Evolutionary conservation across 2,329 filamentous ascomycete species (phyloP), one percentile per base, ranked within the genome.

Genomic region (Hypocrella siamensis): DNA sequence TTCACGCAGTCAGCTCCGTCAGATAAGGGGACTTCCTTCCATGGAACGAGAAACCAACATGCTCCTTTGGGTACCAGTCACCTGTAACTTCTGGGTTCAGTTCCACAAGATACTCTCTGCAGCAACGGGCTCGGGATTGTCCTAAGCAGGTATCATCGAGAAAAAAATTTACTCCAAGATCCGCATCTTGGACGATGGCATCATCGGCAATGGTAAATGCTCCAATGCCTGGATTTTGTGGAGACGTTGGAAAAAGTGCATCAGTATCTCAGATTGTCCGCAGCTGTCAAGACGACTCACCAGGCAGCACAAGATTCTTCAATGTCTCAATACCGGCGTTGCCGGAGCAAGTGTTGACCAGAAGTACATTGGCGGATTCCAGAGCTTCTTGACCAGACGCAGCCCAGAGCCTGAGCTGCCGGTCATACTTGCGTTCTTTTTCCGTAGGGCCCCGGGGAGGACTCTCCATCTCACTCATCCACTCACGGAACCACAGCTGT

Each of bases 141-240:
- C 85, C 86, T 24, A 93, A 52, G 40, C 75, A 79, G 30, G 66
- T 61, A 44, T 90, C 75, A 38, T 93, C 83, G 1, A 98, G 64
- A 47, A 98, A 98, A 65, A 98, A 98, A 57, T 98, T 98, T 39
- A 94, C 79, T 4, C 92, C 90, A 26, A 98, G 62, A 46, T 98
- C 90, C 26, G 75, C 65, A 42, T 93, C 78, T 1, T 62, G 64
- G n/a, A 98, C 86, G 3, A 67, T 53, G 2, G 75, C 70, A 6
- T 79, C 75, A 46, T 98, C 90, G 32, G 80, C 78, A 38, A 98
- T 93, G 1, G 83, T 92, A 52, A 94, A 98, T 17, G 75, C 72
- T 7, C 90, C 92, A 45, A 96, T 80, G 4, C 86, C 78, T 77
- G 29, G 8, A 16, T 5, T 16, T 15, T 14, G 11, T 14, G 6